A percentile compares a stretch with the other conserved stretches of the same genome.
These are phyloP conservation scores for Lachancea sp. DNA, from an alignment of 805 yeast genomes.

Conservation along the genomic window DNA sequence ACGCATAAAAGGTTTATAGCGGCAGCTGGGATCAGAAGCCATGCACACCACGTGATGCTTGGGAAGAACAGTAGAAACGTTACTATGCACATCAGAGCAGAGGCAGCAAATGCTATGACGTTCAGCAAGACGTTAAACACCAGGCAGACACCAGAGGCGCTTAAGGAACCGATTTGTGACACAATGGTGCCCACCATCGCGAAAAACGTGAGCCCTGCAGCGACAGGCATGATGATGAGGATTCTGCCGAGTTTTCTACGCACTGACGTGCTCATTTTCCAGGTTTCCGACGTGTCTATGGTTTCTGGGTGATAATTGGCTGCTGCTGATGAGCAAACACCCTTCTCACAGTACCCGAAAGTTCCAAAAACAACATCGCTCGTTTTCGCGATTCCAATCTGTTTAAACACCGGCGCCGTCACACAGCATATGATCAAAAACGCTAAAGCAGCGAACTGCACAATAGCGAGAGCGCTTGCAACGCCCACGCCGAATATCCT, in stretches of 20 bases:
- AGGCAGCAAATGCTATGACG: conserved; percentile 44
- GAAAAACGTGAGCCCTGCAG: conserved; percentile 55
- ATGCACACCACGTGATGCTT: conserved; percentile 60
- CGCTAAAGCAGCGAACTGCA: conserved; percentile 51
- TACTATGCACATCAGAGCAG: conserved; percentile 51
- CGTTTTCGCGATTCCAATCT: conserved; percentile 46
- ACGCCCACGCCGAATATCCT: conserved; percentile 29
- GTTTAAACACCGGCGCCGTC: conserved; percentile 50
- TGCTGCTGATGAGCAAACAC: conserved; percentile 38
- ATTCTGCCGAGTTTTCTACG: conserved; percentile 49
- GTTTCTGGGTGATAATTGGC: conserved; percentile 40
- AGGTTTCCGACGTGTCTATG: conserved; percentile 32
- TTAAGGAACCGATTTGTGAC: conserved; percentile 17
- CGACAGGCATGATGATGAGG: conserved; percentile 57
- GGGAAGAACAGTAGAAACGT: conserved; percentile 57
- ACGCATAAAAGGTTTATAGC: conserved; percentile 47
- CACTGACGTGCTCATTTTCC: conserved; percentile 43
- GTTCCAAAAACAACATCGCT: conserved; percentile 49
- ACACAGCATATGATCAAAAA: conserved; percentile 55
- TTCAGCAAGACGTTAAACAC: conserved; percentile 41
- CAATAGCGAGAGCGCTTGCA: conserved; percentile 37
- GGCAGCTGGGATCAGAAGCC: conserved; percentile 66
- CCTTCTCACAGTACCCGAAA: conserved; percentile 53
- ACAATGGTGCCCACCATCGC: conserved; percentile 35
- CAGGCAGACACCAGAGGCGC: conserved; percentile 27